Evolutionary conservation across 495 filamentous ascomycete species (phyloP).

Genomic region (Clavariopsis aquatica): DNA sequence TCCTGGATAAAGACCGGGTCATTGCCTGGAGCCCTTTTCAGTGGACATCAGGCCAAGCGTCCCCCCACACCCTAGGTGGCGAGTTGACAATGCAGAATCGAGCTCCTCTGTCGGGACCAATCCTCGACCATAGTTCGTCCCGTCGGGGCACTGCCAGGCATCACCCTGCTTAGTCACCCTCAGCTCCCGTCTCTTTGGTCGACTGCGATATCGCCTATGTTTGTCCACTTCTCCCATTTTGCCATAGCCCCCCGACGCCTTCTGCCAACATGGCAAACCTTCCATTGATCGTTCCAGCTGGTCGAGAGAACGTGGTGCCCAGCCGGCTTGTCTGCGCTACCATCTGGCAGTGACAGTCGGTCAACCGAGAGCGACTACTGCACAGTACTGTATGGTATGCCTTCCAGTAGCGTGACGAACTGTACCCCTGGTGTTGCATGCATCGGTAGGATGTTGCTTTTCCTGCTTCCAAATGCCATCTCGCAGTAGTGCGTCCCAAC

Average conservation of each 20-base stretch:
- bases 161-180: no score
- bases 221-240: slow-evolving; percentile 17
- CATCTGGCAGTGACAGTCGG: not conserved
- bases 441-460: not conserved
- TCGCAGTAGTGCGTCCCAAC: no score
- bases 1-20: slow-evolving; percentile 28
- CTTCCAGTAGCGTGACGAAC: slow-evolving; percentile 6
- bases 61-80: not conserved
- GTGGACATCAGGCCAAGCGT: not conserved
- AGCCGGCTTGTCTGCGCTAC: not conserved
- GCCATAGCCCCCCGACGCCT: slow-evolving; percentile 12
- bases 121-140: not conserved
- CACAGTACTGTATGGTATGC: no score
- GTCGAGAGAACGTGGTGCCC: slow-evolving; percentile 8
- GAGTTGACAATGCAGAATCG: slow-evolving; percentile 4
- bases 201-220: slow-evolving; percentile 1
- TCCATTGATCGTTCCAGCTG: slow-evolving; percentile 9
- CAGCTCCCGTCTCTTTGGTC: not conserved
- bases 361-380: not conserved
- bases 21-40: slow-evolving; percentile 1
- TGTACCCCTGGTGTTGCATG: not conserved
- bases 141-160: no score
- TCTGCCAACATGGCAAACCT: slow-evolving; percentile 11
- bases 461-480: not conserved
- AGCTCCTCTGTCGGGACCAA: not conserved